Conservation (phyloP, 2,329 filamentous ascomycete genomes). For the Pestalotiopsis sp. region DNA sequence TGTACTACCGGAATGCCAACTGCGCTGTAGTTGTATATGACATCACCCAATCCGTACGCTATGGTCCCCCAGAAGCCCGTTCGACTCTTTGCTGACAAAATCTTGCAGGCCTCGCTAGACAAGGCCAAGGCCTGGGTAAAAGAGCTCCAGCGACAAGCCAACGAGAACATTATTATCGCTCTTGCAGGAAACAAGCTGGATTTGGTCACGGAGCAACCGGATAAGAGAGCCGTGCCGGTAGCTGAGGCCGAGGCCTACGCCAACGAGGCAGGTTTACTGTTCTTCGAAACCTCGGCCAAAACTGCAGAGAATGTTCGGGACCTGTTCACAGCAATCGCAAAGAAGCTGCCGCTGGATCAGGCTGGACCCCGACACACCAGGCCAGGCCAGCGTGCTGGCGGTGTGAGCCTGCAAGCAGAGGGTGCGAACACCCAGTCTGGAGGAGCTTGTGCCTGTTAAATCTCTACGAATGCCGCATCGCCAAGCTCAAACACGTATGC, state of each 20-base stretch:
- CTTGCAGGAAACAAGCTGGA: conserved; percentile 98
- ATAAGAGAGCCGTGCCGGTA: conserved; percentile 89
- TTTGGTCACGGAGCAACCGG: conserved; percentile 89
- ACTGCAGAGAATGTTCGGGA: conserved; percentile 95
- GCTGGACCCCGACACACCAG: conserved; percentile 87
- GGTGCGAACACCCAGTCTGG: conserved; percentile 59
- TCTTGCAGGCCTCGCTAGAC: conserved; percentile 81
- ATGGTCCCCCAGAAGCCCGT: conserved; percentile 6
- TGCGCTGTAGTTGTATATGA: conserved; percentile 99
- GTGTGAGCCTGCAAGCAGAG: conserved; percentile 58
- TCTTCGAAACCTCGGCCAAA: conserved; percentile 99
- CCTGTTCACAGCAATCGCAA: conserved; percentile 95
- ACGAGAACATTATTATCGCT: conserved; percentile 99
- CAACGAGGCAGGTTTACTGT: conserved; percentile 87
- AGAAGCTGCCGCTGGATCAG: conserved; percentile 96
- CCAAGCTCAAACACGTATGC: background rate
- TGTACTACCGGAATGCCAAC: conserved; percentile 99
- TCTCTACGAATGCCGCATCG: background rate
- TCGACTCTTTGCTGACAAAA: background rate
- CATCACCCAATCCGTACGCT: conserved; percentile 93
- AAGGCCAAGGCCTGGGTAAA: conserved; percentile 99
- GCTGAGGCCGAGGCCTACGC: conserved; percentile 96
- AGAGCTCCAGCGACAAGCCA: conserved; percentile 96
- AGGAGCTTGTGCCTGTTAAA: conserved; percentile 61
- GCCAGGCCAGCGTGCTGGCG: conserved; percentile 58